A percentile compares a stretch with the other conserved stretches of the same genome.
Evolutionary conservation across 805 yeast species (phyloP).

Genomic region (Metschnikowia noctiluminum): DNA sequence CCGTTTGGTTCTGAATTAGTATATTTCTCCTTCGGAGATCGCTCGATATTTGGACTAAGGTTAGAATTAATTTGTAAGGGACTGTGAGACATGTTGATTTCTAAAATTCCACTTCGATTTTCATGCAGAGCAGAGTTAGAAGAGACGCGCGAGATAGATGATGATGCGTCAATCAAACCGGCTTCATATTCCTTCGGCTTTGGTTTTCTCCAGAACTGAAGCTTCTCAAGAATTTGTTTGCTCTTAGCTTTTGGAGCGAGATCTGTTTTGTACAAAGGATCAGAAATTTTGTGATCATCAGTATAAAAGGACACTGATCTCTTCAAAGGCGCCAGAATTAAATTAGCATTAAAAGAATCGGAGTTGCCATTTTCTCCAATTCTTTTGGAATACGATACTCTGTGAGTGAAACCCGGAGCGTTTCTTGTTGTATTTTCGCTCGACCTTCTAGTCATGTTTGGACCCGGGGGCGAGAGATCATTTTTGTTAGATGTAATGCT

Average conservation of each 20-base stretch:
- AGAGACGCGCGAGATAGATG: constrained; percentile 1
- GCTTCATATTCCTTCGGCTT: constrained; percentile 11
- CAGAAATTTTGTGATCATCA: constrained; percentile 15
- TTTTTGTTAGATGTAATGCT: constrained; percentile 30
- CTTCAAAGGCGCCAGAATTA: constrained; percentile 10
- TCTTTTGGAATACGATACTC: background rate
- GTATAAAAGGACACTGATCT: constrained; percentile 24
- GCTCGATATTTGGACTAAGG: background rate
- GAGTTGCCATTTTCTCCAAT: background rate
- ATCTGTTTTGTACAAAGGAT: background rate
- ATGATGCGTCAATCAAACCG: background rate
- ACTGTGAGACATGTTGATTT: constrained; percentile 1
- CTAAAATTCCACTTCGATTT: constrained; percentile 4
- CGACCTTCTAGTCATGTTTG: constrained; percentile 7
- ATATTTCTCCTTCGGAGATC: background rate
- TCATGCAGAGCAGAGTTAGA: constrained; percentile 1
- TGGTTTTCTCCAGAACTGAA: constrained; percentile 38
- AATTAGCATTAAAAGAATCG: background rate
- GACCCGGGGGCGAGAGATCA: constrained; percentile 7
- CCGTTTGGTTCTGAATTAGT: background rate
- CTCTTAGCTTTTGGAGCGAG: constrained; percentile 19
- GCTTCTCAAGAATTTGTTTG: constrained; percentile 27
- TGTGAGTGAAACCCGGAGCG: background rate
- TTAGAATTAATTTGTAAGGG: background rate
- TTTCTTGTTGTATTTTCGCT: constrained; percentile 2